These are phyloP conservation scores for Phytophthora rubi DNA, from an alignment of 352 stramenopile species.

Conservation along the genomic window DNA sequence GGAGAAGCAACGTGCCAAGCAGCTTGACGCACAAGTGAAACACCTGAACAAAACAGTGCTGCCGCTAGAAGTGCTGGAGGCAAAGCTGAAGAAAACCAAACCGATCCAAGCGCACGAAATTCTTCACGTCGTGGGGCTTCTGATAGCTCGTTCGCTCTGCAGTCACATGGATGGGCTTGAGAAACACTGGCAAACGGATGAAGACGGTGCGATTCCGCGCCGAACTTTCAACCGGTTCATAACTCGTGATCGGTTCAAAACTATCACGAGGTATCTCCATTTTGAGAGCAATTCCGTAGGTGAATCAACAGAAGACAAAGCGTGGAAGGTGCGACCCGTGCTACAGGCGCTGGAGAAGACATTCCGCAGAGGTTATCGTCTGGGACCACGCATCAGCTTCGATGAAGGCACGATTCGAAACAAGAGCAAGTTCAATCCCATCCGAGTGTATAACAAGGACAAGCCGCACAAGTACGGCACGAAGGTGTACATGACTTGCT, in stretches of 20 bases:
- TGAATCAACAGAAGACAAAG: slow-evolving; percentile 6
- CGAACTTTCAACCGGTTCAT: slow-evolving; percentile 13
- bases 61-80: not conserved
- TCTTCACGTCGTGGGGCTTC: not conserved
- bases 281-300: not conserved
- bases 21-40: not conserved
- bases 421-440: slow-evolving; percentile 12
- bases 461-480: slow-evolving; percentile 21
- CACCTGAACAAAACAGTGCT: not conserved
- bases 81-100: not conserved
- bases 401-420: slow-evolving; percentile 25
- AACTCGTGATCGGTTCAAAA: slow-evolving; percentile 13
- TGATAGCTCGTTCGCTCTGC: not conserved
- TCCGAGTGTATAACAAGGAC: slow-evolving; percentile 27
- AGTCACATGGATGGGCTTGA: not conserved
- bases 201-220: slow-evolving; percentile 1
- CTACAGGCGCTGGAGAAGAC: slow-evolving; percentile 18
- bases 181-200: not conserved
- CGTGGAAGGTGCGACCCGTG: slow-evolving; percentile 12
- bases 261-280: slow-evolving; percentile 16
- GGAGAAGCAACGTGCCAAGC: not conserved
- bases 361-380: slow-evolving; percentile 9
- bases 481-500: slow-evolving; percentile 35
- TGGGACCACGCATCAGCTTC: slow-evolving; percentile 14
- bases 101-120: not conserved